These are phyloP conservation scores for Aeschynomene evenia DNA, from an alignment of 306 rosid genomes.

Conservation along the genomic window DNA sequence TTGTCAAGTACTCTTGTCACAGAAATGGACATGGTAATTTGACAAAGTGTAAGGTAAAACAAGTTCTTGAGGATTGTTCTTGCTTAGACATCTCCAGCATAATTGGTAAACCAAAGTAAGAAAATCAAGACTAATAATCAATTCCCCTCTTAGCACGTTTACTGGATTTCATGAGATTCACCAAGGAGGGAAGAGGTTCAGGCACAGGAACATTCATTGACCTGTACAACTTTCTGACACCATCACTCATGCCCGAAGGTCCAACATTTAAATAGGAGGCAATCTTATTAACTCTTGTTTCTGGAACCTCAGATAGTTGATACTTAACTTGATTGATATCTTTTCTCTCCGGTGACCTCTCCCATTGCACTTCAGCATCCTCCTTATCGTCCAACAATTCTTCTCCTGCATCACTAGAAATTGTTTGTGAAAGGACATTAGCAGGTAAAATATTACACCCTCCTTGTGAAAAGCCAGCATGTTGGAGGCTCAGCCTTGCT, in stretches of 20 bases:
- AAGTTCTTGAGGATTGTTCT: constrained; percentile 12
- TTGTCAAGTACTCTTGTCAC: neutral
- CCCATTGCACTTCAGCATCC: constrained; percentile 34
- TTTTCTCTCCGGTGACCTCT: constrained; percentile 27
- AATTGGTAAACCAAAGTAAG: constrained; percentile 1
- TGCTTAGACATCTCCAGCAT: constrained; percentile 13
- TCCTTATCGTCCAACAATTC: constrained; percentile 28
- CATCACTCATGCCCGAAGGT: constrained; percentile 52
- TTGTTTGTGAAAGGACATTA: constrained; percentile 32
- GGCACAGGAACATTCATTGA: constrained; percentile 73
- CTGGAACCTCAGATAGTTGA: constrained; percentile 38
- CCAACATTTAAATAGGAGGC: constrained; percentile 38
- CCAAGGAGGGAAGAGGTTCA: constrained; percentile 72
- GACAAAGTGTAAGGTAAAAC: neutral
- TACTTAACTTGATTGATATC: constrained; percentile 15
- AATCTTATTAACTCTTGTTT: constrained; percentile 28
- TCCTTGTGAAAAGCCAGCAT: constrained; percentile 37
- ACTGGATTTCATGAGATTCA: constrained; percentile 50
- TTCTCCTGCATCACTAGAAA: constrained; percentile 25
- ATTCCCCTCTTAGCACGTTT: constrained; percentile 60
- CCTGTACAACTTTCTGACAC: constrained; percentile 58
- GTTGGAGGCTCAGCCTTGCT: constrained; percentile 60
- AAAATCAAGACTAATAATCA: constrained; percentile 12
- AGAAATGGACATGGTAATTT: neutral
- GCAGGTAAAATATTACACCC: constrained; percentile 24